These are phyloP conservation scores for Metschnikowia kofuensis DNA, from an alignment of 805 yeast species.

Conservation along the genomic window DNA sequence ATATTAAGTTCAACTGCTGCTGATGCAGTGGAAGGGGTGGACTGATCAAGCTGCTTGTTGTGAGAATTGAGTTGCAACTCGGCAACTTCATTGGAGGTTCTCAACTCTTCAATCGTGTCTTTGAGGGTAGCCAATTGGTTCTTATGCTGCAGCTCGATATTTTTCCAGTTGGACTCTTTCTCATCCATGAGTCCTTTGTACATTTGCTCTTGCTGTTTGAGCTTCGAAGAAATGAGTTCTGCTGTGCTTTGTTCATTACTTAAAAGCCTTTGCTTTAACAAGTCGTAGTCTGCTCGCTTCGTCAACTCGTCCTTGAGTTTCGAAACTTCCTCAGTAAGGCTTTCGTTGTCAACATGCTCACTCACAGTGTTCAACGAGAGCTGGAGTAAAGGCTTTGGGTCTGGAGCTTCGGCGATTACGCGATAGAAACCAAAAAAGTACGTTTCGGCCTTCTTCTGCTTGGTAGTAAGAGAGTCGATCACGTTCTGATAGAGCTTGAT, in stretches of 20 bases:
- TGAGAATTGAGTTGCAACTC: slow-evolving; percentile 54
- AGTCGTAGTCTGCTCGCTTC: slow-evolving; percentile 74
- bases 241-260: slow-evolving; percentile 61
- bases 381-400: slow-evolving; percentile 80
- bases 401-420: slow-evolving; percentile 84
- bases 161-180: slow-evolving; percentile 65
- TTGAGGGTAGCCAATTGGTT: slow-evolving; percentile 51
- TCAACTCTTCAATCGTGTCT: slow-evolving; percentile 59
- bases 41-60: slow-evolving; percentile 39
- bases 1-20: slow-evolving; percentile 56
- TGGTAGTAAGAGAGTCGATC: slow-evolving; percentile 75
- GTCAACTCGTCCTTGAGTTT: slow-evolving; percentile 57
- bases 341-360: slow-evolving; percentile 50
- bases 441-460: slow-evolving; percentile 71
- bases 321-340: slow-evolving; percentile 48
- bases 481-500: slow-evolving; percentile 82
- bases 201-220: slow-evolving; percentile 73
- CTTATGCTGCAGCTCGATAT: slow-evolving; percentile 51
- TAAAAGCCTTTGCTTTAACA: slow-evolving; percentile 58
- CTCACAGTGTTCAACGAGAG: slow-evolving; percentile 63
- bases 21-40: slow-evolving; percentile 28
- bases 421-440: slow-evolving; percentile 74
- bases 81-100: slow-evolving; percentile 62
- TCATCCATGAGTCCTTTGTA: slow-evolving; percentile 67
- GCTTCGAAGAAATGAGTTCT: slow-evolving; percentile 49